These are phyloP conservation scores for Cyamopsis tetragonoloba DNA, from an alignment of 306 rosid genomes.

Conservation along the genomic window DNA sequence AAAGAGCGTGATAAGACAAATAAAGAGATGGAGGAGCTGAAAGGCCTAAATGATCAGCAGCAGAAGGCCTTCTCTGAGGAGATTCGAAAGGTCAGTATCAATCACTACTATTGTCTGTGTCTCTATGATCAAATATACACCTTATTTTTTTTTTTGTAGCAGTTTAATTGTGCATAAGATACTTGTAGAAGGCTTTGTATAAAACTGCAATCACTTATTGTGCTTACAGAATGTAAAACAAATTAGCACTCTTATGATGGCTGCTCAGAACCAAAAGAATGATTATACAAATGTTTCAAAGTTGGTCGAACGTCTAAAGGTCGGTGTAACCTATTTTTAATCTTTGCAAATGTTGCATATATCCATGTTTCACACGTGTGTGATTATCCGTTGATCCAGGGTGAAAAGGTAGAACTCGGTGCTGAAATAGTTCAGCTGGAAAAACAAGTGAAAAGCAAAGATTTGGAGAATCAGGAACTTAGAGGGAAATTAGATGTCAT, in stretches of 20 bases:
- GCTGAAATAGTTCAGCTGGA: slow-evolving; percentile 50
- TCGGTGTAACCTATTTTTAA: slow-evolving; percentile 22
- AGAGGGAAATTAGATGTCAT: slow-evolving; percentile 52
- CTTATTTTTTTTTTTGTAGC: no score
- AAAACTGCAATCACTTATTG: not conserved
- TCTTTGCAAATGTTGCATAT: not conserved
- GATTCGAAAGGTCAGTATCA: slow-evolving; percentile 25
- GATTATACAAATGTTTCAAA: slow-evolving; percentile 56
- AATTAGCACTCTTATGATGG: slow-evolving; percentile 62
- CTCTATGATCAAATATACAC: not conserved
- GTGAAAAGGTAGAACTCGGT: slow-evolving; percentile 57
- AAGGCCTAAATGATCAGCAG: not conserved
- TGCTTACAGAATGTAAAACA: slow-evolving; percentile 43
- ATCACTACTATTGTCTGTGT: not conserved
- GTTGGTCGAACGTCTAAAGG: slow-evolving; percentile 72
- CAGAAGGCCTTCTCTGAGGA: not conserved
- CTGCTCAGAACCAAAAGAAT: slow-evolving; percentile 53
- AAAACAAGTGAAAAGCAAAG: slow-evolving; percentile 51
- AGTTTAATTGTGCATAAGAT: not conserved
- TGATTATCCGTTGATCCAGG: slow-evolving; percentile 44
- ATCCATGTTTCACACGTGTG: not conserved
- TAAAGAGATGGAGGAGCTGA: not conserved
- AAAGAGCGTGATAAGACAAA: not conserved
- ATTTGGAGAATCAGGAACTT: slow-evolving; percentile 59
- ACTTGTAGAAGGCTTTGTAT: not conserved